Evolutionary conservation across 169 alveolate species (phyloP), one percentile per base, ranked within the genome.

Genomic region (Plasmodium billcollinsi): DNA sequence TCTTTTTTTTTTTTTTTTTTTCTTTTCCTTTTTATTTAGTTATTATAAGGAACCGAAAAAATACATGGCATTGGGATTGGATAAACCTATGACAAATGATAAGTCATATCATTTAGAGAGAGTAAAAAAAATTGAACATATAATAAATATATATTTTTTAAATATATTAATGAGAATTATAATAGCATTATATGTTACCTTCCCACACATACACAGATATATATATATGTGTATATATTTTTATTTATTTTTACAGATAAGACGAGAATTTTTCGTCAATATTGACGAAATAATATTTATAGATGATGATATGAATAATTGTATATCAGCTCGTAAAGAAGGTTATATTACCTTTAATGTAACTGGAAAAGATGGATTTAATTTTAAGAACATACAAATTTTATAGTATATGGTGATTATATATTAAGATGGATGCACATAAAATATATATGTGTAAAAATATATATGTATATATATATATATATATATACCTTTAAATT

Each of bases 341-440:
- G 89, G 89, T 9, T 76, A 76, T 20, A 50, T 76, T 9, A 76
- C 89, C 21, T 76, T 76, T 33, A 76, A 76, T 56, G 89, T 76
- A 7, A 76, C 58, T n/a, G 89, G 89, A n/a, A 76, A 76, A 18
- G 63, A 76, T 9, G 89, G 89, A 24, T 76, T 76, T 58, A 76
- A 76, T 56, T 76, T 76, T 29, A 76, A 65, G 26, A 66, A 69
- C 8, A 50, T 76, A 8, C 63, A 76, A 65, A 39, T 76, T 50
- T 20, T 76, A 69, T 66, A 76, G 67, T 50, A 14, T 15, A 56
- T 52, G 18, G n/a, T 15, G 21, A 56, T 56, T 56, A 56, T 5
- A 56, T 15, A 11, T 15, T 56, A 56, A 56, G 65, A 56, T n/a
- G 62, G 45, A 7, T 14, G 74, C n/a, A 33, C 45, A 33, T 33